phyloP scores from a whole-genome alignment of 805 yeast genomes.

The Saturnispora gosingensis region DNA sequence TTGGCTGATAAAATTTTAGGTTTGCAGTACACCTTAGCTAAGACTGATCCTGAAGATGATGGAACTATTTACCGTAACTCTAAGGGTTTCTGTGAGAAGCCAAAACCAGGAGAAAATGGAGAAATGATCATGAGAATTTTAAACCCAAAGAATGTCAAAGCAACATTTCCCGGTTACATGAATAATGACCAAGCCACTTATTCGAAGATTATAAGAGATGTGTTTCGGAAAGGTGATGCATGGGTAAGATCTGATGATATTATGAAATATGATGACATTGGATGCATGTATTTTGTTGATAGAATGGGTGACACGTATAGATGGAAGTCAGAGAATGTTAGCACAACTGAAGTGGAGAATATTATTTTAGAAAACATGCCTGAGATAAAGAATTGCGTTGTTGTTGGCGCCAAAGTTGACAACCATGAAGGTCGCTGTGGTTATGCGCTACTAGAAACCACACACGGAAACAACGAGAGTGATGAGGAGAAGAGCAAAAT shows the following conservation, averaged over 20 bases:
- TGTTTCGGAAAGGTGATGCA: conserved; percentile 80
- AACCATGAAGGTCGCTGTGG: conserved; percentile 94
- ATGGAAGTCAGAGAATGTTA: conserved; percentile 94
- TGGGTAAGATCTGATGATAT: conserved; percentile 88
- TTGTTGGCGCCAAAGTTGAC: conserved; percentile 80
- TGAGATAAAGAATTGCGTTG: conserved; percentile 58
- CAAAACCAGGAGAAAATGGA: conserved; percentile 64
- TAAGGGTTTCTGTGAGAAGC: conserved; percentile 48
- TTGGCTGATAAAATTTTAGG: conserved; percentile 49
- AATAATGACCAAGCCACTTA: conserved; percentile 74
- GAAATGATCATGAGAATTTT: conserved; percentile 74
- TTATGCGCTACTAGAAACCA: conserved; percentile 62
- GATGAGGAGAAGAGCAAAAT: conserved; percentile 23
- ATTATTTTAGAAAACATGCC: conserved; percentile 38
- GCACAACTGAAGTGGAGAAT: conserved; percentile 88
- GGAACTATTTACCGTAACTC: conserved; percentile 62
- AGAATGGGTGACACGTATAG: conserved; percentile 91
- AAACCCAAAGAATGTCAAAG: conserved; percentile 51
- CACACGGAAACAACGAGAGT: conserved; percentile 17
- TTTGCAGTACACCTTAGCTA: conserved; percentile 49
- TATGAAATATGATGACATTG: conserved; percentile 56
- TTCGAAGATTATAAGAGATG: conserved; percentile 64
- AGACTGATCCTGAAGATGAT: conserved; percentile 75
- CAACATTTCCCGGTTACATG: conserved; percentile 81
- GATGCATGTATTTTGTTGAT: conserved; percentile 76